Conservation (phyloP, 768 basidiomycete species). For the Leccinum arenicola region DNA sequence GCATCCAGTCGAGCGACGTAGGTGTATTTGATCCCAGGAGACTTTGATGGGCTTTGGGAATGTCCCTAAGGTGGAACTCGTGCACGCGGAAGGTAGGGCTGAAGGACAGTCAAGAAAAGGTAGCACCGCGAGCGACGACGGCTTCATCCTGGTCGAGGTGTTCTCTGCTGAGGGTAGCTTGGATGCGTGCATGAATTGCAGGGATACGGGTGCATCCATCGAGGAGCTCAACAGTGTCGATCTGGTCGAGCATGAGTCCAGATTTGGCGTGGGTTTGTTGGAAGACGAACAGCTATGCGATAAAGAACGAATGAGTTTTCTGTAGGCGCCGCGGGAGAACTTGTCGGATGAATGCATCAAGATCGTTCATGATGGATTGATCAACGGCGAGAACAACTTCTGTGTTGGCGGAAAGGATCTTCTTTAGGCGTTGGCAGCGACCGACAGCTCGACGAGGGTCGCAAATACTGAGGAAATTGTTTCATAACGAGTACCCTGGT, state of each 20-base stretch:
- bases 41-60: no score
- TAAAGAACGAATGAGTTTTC: no score
- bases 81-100: conserved; percentile 98
- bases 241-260: conserved; percentile 42
- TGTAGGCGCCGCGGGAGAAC: no score
- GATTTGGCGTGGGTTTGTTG: no score
- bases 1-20: conserved; percentile 56
- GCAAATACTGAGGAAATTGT: no score
- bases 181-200: conserved; percentile 84
- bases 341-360: no score
- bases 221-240: conserved; percentile 78
- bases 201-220: conserved; percentile 94
- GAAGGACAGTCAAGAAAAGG: conserved; percentile 94
- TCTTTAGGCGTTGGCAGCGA: no score
- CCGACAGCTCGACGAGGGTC: no score
- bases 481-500: no score
- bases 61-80: conserved; percentile 59
- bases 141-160: conserved; percentile 97
- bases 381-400: conserved; percentile 87
- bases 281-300: no score
- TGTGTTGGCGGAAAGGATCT: conserved; percentile 56
- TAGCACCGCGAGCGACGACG: conserved; percentile 82
- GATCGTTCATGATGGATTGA: conserved; percentile 74
- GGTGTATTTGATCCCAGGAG: conserved; percentile 12
- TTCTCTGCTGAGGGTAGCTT: conserved; percentile 67